These are phyloP conservation scores for Gillenia trifoliata DNA, from an alignment of 306 rosid species.

Conservation along the genomic window DNA sequence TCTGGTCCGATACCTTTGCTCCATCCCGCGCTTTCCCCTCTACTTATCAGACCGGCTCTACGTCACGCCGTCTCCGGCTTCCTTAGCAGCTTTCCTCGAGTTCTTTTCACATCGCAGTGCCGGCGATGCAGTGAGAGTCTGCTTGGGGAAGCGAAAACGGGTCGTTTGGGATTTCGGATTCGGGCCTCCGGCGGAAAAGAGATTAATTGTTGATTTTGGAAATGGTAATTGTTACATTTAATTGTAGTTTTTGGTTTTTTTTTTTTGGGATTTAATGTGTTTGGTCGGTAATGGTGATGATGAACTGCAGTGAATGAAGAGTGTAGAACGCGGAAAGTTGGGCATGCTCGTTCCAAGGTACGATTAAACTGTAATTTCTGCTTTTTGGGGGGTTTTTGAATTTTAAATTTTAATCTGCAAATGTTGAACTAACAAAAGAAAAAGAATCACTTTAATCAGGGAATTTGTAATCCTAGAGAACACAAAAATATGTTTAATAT, in stretches of 20 bases:
- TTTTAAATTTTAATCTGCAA: neutral
- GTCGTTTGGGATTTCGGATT: neutral
- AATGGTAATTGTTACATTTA: slow-evolving; percentile 8
- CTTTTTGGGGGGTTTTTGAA: neutral
- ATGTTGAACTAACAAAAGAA: neutral
- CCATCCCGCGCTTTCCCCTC: slow-evolving; percentile 37
- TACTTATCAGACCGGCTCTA: slow-evolving; percentile 25
- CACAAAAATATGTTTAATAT: too few relatives aligned
- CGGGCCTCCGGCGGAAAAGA: slow-evolving; percentile 11
- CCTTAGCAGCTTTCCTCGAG: slow-evolving; percentile 16
- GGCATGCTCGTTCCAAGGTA: slow-evolving; percentile 28
- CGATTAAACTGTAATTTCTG: neutral
- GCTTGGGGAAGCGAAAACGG: slow-evolving; percentile 37
- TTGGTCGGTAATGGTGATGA: slow-evolving; percentile 1
- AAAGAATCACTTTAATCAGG: neutral
- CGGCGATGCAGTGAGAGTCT: neutral
- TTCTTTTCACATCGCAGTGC: slow-evolving; percentile 3
- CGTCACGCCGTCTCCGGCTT: slow-evolving; percentile 27
- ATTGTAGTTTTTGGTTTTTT: neutral
- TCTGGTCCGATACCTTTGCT: slow-evolving; percentile 26
- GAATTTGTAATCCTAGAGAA: neutral
- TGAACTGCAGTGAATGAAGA: slow-evolving; percentile 27
- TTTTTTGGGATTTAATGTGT: neutral
- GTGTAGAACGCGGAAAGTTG: neutral
- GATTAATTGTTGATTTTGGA: slow-evolving; percentile 1